Evolutionary conservation across 2,329 filamentous ascomycete genomes (phyloP), one percentile per base, ranked within the genome.

Genomic region (Botrytis cinerea): DNA sequence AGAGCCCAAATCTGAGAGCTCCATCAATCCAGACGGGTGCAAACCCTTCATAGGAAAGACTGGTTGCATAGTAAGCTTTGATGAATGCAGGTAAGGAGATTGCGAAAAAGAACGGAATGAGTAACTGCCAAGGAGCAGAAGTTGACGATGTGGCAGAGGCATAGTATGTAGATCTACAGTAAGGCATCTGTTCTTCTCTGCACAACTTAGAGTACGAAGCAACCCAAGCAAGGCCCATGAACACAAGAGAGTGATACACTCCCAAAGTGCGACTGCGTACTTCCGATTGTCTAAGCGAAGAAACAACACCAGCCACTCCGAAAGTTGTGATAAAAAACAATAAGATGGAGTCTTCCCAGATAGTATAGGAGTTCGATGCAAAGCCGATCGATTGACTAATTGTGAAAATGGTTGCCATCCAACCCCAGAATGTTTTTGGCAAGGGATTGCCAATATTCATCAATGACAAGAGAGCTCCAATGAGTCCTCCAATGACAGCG

Each of bases 121-220:
- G 82, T 28, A 98, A 87, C 82, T 98, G 95, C 94, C 95, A 98
- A 1, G 91, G 88, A 1, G 95, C 93, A 4, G 95, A 98, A 1
- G 95, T 98, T 0, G 96, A 98, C 0, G 95, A 97, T 4, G 91
- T 93, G 16, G 92, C 89, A 0, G 95, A 98, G 7, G 94, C 92
- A 81, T 99, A 99, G 84, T 98, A 99, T 0, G 96, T 98, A 2
- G 95, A 97, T 71, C 89, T 90, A 85, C 96, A 99, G 84, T 92
- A 97, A 0, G 96, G 96, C 93, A 98, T 98, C 84, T 99, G 96
- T 84, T 99, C 96, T 82, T 99, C 96, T 73, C 96, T 92, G 81
- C 96, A 99, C 32, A 99, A 90, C 77, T 94, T 93, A 16, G 96
- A 98, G 77, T 95, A 90, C 1, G 95, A 97, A 0, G 94, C 92